Evolutionary conservation across 2,329 filamentous ascomycete genomes (phyloP).

Genomic region (Ophiocordyceps camponoti-saundersi): DNA sequence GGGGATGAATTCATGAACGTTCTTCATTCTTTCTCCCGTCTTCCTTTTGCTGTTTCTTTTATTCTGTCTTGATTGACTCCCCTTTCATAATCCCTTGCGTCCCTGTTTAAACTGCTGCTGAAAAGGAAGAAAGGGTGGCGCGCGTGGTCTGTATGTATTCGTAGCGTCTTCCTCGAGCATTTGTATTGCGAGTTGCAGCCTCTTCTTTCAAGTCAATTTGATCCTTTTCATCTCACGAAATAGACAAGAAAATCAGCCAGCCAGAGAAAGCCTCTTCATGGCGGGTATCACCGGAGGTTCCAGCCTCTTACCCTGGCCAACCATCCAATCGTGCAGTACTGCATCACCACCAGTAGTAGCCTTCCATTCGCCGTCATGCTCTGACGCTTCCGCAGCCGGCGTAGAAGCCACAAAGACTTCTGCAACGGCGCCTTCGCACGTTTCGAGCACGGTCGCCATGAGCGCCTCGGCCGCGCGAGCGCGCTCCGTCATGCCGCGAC

Average conservation of each 20-base stretch:
- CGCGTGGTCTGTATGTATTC: not conserved
- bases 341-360: conserved; percentile 31
- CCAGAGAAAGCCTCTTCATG: conserved; percentile 30
- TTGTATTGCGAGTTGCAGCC: not conserved
- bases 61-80: too few species aligned
- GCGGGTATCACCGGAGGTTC: conserved; percentile 30
- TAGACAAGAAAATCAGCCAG: conserved; percentile 21
- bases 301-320: conserved; percentile 25
- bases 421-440: conserved; percentile 46
- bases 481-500: conserved; percentile 74
- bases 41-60: not conserved
- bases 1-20: not conserved
- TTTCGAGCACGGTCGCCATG: conserved; percentile 55
- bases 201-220: too few species aligned
- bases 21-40: not conserved
- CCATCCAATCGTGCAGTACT: conserved; percentile 32
- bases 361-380: conserved; percentile 10
- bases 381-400: conserved; percentile 2
- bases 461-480: conserved; percentile 61
- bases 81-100: not conserved
- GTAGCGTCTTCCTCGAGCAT: not conserved
- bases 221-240: too few species aligned
- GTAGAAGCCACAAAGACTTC: conserved; percentile 44
- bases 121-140: not conserved
- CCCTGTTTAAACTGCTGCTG: not conserved